Evolutionary conservation across 202 grass and related monocot species (phyloP), one percentile per base, ranked within the genome.

Genomic region (Cymbopogon flexuosus): DNA sequence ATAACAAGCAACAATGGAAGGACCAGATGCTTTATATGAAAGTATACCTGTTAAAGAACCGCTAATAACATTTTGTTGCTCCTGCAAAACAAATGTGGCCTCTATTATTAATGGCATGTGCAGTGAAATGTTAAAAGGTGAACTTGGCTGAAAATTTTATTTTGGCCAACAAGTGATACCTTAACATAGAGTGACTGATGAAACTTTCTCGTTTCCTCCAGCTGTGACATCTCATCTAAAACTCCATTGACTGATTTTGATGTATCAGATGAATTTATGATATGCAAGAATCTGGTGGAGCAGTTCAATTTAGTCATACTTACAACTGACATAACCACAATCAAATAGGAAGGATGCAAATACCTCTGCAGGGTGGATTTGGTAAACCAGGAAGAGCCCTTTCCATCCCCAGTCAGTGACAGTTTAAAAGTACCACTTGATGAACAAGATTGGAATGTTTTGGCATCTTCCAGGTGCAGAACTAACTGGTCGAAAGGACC

Each of bases 151-250:
- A 65, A 40, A 45, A 3, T 66, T 36, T 76, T 40, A 45, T 66
- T 70, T 81, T 36, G n/a, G 33, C 41, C 45, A 37, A 78, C 42
- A 58, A 34, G 29, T 72, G 29, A 40, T 92, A 99, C 96, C 93
- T 92, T 93, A 62, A 79, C 66, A 88, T 93, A 88, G 19, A 92
- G 74, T 35, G 91, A 86, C 29, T 91, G 87, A 91, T 99, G 93
- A 86, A 99, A 99, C 62, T 89, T 99, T 92, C 87, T 96, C 72
- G 96, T 99, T 83, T 99, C 92, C 83, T 93, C 90, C 75, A 99
- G 86, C 62, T 99, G 96, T 66, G 89, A 99, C 56, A 96, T 91
- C 76, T 99, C 96, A 37, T 92, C 88, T 84, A 87, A 83, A 79
- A 99, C 89, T 62, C 65, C 87, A 78, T 86, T 91, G 21, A 82